Evolutionary conservation across 2,329 filamentous ascomycete species (phyloP).

Genomic region (Aspergillus sojae): DNA sequence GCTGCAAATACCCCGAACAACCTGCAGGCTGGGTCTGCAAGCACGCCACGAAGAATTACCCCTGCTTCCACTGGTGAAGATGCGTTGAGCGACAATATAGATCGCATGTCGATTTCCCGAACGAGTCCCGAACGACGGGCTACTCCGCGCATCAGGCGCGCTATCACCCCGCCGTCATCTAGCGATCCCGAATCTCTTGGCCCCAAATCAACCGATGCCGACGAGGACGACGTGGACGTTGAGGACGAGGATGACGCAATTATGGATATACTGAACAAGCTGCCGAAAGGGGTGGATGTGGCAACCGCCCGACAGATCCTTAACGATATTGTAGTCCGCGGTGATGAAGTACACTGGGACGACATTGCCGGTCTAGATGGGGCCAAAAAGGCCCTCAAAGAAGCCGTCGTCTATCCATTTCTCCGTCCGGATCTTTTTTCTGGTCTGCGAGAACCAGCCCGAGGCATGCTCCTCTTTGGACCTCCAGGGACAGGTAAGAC

Average conservation of each 20-base stretch:
- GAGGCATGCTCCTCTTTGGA: constrained; percentile 94
- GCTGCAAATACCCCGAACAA: constrained; percentile 17
- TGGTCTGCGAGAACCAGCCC: constrained; percentile 88
- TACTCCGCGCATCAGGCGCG: constrained; percentile 40
- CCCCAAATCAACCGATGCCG: constrained; percentile 51
- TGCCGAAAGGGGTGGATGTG: constrained; percentile 81
- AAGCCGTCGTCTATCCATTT: constrained; percentile 96
- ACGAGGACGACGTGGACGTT: constrained; percentile 49
- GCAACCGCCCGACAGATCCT: constrained; percentile 85
- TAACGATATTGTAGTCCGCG: constrained; percentile 92
- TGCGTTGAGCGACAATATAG: constrained; percentile 25
- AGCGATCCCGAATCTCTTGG: constrained; percentile 46
- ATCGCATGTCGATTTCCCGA: constrained; percentile 28
- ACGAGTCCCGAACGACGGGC: constrained; percentile 25
- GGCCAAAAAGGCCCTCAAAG: constrained; percentile 88
- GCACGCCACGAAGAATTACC: constrained; percentile 15
- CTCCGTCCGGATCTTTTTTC: constrained; percentile 93
- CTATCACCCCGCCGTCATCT: constrained; percentile 47
- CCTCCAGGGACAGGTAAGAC: constrained; percentile 98
- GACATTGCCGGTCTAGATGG: constrained; percentile 89
- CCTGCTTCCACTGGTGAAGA: constrained; percentile 31
- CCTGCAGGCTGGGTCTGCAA: constrained; percentile 24
- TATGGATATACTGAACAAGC: constrained; percentile 68
- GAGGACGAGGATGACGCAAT: constrained; percentile 60
- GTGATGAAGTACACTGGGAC: constrained; percentile 91